Conservation (phyloP, 1,284 basidiomycete genomes). For the Ceratobasidium sp. region DNA sequence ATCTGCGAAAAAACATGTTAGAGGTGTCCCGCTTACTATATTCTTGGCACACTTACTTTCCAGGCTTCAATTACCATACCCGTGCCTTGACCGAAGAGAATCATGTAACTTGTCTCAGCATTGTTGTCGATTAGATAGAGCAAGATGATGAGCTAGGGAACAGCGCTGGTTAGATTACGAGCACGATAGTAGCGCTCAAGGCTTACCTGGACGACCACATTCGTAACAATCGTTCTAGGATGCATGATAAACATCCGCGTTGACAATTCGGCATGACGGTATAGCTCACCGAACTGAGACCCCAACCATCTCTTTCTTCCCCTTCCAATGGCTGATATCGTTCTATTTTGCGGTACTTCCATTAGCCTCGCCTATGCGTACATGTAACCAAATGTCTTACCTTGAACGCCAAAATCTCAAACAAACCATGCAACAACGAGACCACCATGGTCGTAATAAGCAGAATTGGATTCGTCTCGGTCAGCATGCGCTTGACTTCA, state of each 20-base stretch:
- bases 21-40: constrained; percentile 45
- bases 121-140: constrained; percentile 96
- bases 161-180: constrained; percentile 3
- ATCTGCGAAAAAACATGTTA: constrained; percentile 63
- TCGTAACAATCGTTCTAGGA: constrained; percentile 79
- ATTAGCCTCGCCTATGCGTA: too few species aligned
- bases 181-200: background rate
- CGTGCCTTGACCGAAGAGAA: constrained; percentile 88
- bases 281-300: constrained; percentile 79
- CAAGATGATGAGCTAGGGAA: constrained; percentile 76
- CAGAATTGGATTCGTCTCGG: constrained; percentile 95
- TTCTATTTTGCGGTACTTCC: constrained; percentile 56
- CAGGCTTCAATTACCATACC: constrained; percentile 95
- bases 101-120: constrained; percentile 96
- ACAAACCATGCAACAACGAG: constrained; percentile 88
- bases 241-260: background rate
- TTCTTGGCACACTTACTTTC: constrained; percentile 74
- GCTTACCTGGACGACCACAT: constrained; percentile 84
- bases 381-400: background rate
- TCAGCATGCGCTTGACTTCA: constrained; percentile 92
- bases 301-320: constrained; percentile 90
- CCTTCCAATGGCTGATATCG: constrained; percentile 95
- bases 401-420: constrained; percentile 96
- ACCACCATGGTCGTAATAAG: constrained; percentile 81
- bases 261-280: background rate